Conservation (phyloP, 306 rosid genomes). For the Rosa multiflora region DNA sequence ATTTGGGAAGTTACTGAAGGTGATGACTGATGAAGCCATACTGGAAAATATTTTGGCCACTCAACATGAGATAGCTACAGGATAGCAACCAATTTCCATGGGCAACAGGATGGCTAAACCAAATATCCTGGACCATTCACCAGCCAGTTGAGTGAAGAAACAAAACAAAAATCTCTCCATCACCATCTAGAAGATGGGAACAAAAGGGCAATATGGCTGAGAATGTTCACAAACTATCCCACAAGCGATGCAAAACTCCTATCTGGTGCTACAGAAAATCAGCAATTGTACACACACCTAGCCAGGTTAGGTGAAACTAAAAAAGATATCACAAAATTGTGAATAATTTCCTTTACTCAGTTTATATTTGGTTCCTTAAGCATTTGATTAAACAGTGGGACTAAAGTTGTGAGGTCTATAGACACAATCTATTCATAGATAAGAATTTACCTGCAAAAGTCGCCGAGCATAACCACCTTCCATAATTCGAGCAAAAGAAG, state of each 20-base stretch:
- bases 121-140: not conserved
- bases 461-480: conserved; percentile 93
- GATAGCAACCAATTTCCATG: not conserved
- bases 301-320: not conserved
- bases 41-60: not conserved
- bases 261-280: not conserved
- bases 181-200: not conserved
- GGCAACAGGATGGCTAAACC: not conserved
- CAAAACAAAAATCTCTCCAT: not conserved
- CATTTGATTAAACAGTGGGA: not conserved
- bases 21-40: not conserved
- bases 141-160: not conserved
- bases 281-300: not conserved
- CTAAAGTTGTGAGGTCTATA: not conserved
- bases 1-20: not conserved
- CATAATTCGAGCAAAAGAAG: conserved; percentile 97
- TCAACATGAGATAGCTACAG: not conserved
- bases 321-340: not conserved
- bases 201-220: not conserved
- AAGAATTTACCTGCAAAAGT: conserved; percentile 77
- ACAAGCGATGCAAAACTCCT: too few species aligned
- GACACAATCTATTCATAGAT: not conserved
- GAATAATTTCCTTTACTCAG: not conserved
- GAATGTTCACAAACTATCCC: not conserved
- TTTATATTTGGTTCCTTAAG: not conserved